Base-by-base conservation (phyloP, 331 rosid genomes). In the Rhamnella rubrinervis region DNA sequence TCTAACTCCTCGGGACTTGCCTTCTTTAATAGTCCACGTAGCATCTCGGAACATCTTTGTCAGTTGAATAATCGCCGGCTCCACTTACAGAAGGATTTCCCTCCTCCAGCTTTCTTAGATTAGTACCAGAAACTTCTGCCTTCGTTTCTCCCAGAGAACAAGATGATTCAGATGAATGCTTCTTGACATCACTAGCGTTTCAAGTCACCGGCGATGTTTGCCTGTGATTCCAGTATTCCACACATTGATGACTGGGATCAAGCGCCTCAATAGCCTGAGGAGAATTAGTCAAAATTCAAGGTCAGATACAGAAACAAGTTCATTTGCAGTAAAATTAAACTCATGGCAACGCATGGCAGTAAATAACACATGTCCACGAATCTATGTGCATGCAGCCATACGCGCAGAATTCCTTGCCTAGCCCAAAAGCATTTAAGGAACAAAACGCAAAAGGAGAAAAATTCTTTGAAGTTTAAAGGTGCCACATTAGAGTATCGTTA, bases 141-240 rank as follows among this genome's bases (percentile, higher is more conserved):
- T 73, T 75, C 15, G 41, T 67, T 61, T 66, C 66, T 67, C 74
- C 76, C 20, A 26, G 38, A 81, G 79, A 74, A 66, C 74, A 71
- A 57, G 75, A 73, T 55, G 73, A 79, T 74, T 65, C 80, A 52
- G 46, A 25, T n/a, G 69, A 66, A 61, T 68, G 66, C 80, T 74
- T 83, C 65, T 51, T 41, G 15, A 51, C 77, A 41, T 79, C 71
- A 23, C 61, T 58, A 26, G 55, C 31, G 6, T 74, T 65, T 61
- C 60, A 56, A 65, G 74, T 51, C 16, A 63, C 21, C 49, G 84
- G 75, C 53, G 25, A 28, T 19, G 25, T 63, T 31, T 8, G 58
- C 79, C 66, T 85, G 90, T 84, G 80, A 67, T 81, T 85, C 97
- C 98, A 93, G 75, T 93, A 93, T 82, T 87, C 98, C 39, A 25